Conservation (phyloP, 1,284 basidiomycete species). For the Garcileccinum viscosum region DNA sequence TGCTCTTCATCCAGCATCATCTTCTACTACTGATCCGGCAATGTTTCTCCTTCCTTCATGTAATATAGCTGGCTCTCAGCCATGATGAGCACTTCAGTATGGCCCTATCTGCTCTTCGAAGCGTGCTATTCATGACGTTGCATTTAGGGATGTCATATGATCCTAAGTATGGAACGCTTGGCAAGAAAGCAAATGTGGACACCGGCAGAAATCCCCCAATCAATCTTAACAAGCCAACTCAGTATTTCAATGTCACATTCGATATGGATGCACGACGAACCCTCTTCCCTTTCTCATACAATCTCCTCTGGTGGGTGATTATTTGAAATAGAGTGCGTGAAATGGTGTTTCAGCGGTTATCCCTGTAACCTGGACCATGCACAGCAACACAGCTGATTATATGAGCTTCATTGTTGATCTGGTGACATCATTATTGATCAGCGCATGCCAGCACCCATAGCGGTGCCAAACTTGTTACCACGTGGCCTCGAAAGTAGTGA, state of each 20-base stretch:
- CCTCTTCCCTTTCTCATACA: background rate
- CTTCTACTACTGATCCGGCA: too few species aligned
- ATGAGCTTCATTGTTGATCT: background rate
- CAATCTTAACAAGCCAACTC: constrained; percentile 20
- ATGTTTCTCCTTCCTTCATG: background rate
- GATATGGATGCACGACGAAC: background rate
- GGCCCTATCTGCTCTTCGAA: background rate
- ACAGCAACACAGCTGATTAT: too few species aligned
- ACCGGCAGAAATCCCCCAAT: background rate
- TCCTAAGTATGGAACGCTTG: constrained; percentile 33
- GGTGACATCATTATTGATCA: background rate
- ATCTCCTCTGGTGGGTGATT: background rate
- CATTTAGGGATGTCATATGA: constrained; percentile 26
- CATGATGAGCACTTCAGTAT: constrained; percentile 26
- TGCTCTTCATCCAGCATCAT: background rate
- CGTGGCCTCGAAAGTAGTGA: background rate
- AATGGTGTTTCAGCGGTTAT: too few species aligned
- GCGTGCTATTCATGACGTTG: background rate
- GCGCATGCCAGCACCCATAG: background rate
- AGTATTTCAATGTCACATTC: background rate
- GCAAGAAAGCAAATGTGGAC: constrained; percentile 4
- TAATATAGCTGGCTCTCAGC: constrained; percentile 23
- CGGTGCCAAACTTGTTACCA: background rate
- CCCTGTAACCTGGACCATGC: too few species aligned
- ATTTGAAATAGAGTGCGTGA: background rate